phyloP scores from a whole-genome alignment of 2,329 filamentous ascomycete species.

The Diaporthe sp. region DNA sequence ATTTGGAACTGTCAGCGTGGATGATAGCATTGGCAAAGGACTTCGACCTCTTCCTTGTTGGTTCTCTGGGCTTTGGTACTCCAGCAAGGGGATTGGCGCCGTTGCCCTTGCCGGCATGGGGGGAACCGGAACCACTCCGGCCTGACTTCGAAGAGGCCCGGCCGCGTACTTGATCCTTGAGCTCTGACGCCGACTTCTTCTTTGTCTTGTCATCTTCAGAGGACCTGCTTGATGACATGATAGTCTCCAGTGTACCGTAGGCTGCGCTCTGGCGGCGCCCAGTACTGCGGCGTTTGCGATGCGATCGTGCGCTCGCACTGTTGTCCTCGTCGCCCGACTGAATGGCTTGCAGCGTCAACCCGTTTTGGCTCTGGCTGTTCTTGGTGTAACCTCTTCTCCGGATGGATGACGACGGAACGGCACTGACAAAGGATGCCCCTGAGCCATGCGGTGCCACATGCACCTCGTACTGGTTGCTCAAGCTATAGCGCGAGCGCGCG shows the following conservation, averaged over 20 bases:
- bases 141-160: constrained; percentile 56
- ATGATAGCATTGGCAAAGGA: constrained; percentile 64
- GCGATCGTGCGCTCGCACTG: constrained; percentile 48
- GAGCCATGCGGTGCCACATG: constrained; percentile 75
- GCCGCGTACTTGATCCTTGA: constrained; percentile 68
- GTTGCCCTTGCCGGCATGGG: constrained; percentile 44
- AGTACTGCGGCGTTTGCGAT: constrained; percentile 57
- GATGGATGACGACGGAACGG: constrained; percentile 41
- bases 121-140: constrained; percentile 47
- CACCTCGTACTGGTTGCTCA: constrained; percentile 77
- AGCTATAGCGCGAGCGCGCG: constrained; percentile 73
- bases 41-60: constrained; percentile 54
- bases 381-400: constrained; percentile 44
- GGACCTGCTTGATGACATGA: constrained; percentile 76
- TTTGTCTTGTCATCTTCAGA: constrained; percentile 74
- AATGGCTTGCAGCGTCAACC: constrained; percentile 71
- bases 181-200: constrained; percentile 70
- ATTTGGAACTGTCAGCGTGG: constrained; percentile 53
- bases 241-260: constrained; percentile 75
- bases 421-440: constrained; percentile 61
- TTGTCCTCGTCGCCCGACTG: constrained; percentile 69
- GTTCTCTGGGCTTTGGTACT: constrained; percentile 14
- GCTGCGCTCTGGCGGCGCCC: constrained; percentile 66
- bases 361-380: constrained; percentile 52
- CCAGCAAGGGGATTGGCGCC: constrained; percentile 30